Evolutionary conservation across 192 early-diverging fungal genomes (phyloP).

Genomic region (Entrophospora sp.): DNA sequence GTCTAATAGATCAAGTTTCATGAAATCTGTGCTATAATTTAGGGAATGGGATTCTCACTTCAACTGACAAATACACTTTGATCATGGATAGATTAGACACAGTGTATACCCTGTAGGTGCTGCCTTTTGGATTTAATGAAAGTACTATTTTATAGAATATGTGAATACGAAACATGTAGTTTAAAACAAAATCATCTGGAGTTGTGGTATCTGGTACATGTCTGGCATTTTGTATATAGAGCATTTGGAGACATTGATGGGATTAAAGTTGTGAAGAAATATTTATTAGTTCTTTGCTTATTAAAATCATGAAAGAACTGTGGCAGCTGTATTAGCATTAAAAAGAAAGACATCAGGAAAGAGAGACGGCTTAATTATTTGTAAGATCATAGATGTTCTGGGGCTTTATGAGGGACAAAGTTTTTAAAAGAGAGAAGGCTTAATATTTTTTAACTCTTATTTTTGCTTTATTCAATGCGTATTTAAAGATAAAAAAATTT

Average conservation of each 20-base stretch:
- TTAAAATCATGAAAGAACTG: constrained; percentile 5
- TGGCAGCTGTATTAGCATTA: background rate
- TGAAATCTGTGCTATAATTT: background rate
- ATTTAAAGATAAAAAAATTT: too few relatives aligned
- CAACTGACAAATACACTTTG: background rate
- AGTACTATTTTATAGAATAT: background rate
- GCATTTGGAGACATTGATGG: constrained; percentile 18
- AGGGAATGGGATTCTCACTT: background rate
- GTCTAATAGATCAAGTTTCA: background rate
- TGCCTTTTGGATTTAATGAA: too few relatives aligned
- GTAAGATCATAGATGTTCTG: constrained; percentile 1
- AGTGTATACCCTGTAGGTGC: too few relatives aligned
- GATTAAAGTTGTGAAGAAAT: constrained; percentile 20
- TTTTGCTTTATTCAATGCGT: too few relatives aligned
- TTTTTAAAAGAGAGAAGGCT: background rate
- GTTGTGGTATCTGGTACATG: constrained; percentile 19
- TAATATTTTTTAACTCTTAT: too few relatives aligned
- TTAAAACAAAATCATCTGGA: background rate
- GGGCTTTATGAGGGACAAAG: constrained; percentile 4
- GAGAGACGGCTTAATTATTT: too few relatives aligned
- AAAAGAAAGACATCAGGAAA: constrained; percentile 12
- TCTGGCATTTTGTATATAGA: constrained; percentile 24
- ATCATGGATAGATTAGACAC: too few relatives aligned
- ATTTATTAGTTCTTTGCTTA: background rate
- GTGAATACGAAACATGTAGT: background rate